These are phyloP conservation scores for Leccinum fuscescens DNA, from an alignment of 1,284 basidiomycete species.

Conservation along the genomic window DNA sequence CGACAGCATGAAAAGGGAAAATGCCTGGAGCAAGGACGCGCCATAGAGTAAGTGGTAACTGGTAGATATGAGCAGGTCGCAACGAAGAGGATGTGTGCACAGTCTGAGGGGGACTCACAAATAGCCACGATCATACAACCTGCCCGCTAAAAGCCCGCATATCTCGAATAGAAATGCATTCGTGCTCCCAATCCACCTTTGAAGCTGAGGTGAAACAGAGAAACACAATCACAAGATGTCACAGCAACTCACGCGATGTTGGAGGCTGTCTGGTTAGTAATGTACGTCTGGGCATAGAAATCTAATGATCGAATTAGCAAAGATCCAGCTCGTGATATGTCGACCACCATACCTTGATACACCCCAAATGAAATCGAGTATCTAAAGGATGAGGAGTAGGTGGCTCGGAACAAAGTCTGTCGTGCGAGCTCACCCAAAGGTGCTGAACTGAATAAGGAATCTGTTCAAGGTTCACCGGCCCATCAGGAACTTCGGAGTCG, in stretches of 20 bases:
- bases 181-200: conserved; percentile 51
- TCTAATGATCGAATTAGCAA: conserved; percentile 20
- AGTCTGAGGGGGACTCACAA: conserved; percentile 26
- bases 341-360: conserved; percentile 38
- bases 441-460: conserved; percentile 37
- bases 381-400: conserved; percentile 17
- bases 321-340: neutral
- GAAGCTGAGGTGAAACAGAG: neutral
- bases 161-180: conserved; percentile 43
- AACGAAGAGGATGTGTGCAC: neutral
- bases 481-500: neutral
- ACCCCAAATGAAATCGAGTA: conserved; percentile 42
- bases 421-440: conserved; percentile 34
- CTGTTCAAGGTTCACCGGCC: conserved; percentile 4
- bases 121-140: conserved; percentile 38
- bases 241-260: conserved; percentile 36
- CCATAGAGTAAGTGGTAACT: conserved; percentile 32
- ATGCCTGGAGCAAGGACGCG: conserved; percentile 29
- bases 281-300: conserved; percentile 36
- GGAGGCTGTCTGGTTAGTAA: conserved; percentile 37
- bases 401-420: neutral
- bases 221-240: neutral
- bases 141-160: conserved; percentile 34
- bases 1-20: conserved; percentile 41
- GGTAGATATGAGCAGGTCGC: neutral